phyloP scores from a whole-genome alignment of 2,329 filamentous ascomycete genomes.

The Curvularia lunata region DNA sequence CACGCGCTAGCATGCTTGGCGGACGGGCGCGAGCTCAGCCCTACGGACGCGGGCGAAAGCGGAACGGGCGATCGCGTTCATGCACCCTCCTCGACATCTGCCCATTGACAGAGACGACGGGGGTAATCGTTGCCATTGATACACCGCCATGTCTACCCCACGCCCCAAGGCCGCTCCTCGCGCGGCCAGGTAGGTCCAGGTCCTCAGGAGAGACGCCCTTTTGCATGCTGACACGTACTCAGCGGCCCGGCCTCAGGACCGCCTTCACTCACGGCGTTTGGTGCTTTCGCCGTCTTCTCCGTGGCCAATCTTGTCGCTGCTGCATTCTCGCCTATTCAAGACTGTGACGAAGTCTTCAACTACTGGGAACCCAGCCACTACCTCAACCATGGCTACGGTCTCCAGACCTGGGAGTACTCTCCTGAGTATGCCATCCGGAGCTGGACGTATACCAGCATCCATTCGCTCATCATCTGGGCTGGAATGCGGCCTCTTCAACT shows the following conservation, averaged over 20 bases:
- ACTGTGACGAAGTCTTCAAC: slow-evolving; percentile 99
- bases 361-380: slow-evolving; percentile 99
- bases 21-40: slow-evolving; percentile 29
- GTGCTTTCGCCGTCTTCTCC: slow-evolving; percentile 82
- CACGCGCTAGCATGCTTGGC: slow-evolving; percentile 32
- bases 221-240: slow-evolving; percentile 1
- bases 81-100: not conserved
- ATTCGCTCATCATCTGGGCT: slow-evolving; percentile 74
- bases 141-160: slow-evolving; percentile 7
- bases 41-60: slow-evolving; percentile 17
- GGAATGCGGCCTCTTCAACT: slow-evolving; percentile 60
- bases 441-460: slow-evolving; percentile 86
- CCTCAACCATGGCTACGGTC: slow-evolving; percentile 85
- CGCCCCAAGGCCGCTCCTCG: slow-evolving; percentile 7
- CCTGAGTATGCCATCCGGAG: slow-evolving; percentile 93
- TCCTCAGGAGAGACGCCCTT: not conserved
- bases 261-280: slow-evolving; percentile 67
- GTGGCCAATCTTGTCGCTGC: slow-evolving; percentile 77
- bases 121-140: too few relatives aligned
- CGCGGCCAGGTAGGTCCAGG: slow-evolving; percentile 3
- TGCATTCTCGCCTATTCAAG: slow-evolving; percentile 86
- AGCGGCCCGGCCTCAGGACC: slow-evolving; percentile 25
- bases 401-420: slow-evolving; percentile 99
- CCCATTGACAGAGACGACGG: too few relatives aligned
- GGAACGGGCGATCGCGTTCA: slow-evolving; percentile 11